phyloP scores from a whole-genome alignment of 169 alveolate species.

The Perkinsus marinus region DNA sequence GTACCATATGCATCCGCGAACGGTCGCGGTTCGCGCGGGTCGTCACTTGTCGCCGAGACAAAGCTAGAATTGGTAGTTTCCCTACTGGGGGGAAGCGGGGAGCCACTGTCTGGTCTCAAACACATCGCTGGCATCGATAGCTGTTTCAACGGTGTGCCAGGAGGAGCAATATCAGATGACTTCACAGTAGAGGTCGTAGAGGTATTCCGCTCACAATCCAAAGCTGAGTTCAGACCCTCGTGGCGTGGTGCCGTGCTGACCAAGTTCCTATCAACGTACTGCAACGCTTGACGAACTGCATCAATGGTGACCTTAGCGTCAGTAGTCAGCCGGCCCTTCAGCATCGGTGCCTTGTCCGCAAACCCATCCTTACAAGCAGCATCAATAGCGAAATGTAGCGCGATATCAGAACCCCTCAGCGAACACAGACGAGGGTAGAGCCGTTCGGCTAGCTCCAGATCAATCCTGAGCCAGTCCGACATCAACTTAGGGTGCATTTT shows the following conservation, averaged over 20 bases:
- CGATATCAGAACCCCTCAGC: not conserved
- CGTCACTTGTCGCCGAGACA: not conserved
- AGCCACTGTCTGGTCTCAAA: not conserved
- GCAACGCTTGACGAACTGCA: not conserved
- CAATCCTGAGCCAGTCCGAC: not conserved
- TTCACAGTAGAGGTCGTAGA: not conserved
- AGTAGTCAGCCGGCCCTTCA: not conserved
- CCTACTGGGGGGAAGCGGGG: not conserved
- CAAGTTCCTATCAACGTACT: not conserved
- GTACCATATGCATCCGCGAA: not conserved
- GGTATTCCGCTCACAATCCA: not conserved
- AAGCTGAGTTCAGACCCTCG: not conserved
- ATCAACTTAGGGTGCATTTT: not conserved
- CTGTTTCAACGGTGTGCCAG: not conserved
- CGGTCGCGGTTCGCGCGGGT: not conserved
- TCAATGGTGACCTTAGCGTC: not conserved
- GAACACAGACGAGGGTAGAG: not conserved
- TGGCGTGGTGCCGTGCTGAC: not conserved
- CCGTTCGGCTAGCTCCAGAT: not conserved
- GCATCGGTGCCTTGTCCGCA: not conserved
- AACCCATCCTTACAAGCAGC: not conserved
- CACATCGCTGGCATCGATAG: not conserved
- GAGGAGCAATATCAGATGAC: not conserved
- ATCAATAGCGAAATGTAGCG: not conserved
- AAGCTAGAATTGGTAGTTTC: not conserved